phyloP scores from a whole-genome alignment of 805 yeast species.

The Sungouiella thailandica region DNA sequence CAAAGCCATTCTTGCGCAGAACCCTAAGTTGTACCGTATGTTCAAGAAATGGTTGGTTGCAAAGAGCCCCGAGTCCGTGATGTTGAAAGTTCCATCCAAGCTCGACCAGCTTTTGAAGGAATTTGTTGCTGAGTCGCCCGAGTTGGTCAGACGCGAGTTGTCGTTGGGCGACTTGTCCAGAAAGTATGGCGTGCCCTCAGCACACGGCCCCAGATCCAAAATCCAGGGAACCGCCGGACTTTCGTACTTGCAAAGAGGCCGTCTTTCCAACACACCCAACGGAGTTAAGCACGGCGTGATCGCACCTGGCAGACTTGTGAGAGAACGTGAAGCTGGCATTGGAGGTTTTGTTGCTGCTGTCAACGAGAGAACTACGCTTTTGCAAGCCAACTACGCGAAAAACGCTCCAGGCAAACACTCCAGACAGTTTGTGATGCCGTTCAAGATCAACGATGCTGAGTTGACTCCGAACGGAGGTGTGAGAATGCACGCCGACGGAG shows the following conservation, averaged over 20 bases:
- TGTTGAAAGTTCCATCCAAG: constrained; percentile 20
- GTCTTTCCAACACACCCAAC: constrained; percentile 63
- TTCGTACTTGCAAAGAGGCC: constrained; percentile 63
- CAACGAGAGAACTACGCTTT: constrained; percentile 27
- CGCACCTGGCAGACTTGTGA: constrained; percentile 65
- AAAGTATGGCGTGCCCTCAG: constrained; percentile 10
- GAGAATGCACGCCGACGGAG: constrained; percentile 36
- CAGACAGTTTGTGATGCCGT: constrained; percentile 42
- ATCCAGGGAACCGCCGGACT: constrained; percentile 74
- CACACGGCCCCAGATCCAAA: constrained; percentile 13
- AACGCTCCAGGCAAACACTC: constrained; percentile 36
- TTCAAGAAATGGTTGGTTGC: constrained; percentile 53
- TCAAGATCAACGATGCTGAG: constrained; percentile 34
- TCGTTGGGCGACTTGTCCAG: constrained; percentile 21
- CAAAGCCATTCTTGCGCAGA: constrained; percentile 30
- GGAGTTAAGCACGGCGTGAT: constrained; percentile 54
- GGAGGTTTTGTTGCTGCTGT: constrained; percentile 49
- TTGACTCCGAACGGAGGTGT: constrained; percentile 35
- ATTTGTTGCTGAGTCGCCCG: constrained; percentile 23
- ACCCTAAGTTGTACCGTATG: constrained; percentile 45
- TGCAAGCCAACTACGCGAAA: constrained; percentile 30
- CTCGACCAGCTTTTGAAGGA: constrained; percentile 28
- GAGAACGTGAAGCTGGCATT: constrained; percentile 45
- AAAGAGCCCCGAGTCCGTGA: constrained; percentile 39
- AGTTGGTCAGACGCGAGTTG: constrained; percentile 18